Percentiles rank a stretch among this genome's conserved stretches.
phyloP scores from a whole-genome alignment of 768 basidiomycete genomes.

The Hysterangium stoloniferum region DNA sequence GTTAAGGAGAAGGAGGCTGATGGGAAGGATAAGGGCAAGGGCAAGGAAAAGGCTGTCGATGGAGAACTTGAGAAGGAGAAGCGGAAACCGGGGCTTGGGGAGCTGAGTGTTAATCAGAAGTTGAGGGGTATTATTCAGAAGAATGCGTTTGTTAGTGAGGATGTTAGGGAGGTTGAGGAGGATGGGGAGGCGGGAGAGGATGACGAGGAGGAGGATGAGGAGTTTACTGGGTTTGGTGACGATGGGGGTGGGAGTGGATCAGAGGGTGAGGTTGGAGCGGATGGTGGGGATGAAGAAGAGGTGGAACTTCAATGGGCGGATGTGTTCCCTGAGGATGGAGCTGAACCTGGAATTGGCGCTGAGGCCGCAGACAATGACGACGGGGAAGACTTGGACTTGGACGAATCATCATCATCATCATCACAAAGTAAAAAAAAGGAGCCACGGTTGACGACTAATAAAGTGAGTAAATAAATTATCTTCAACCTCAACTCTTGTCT shows the following conservation, averaged over 20 bases:
- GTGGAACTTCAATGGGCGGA: slow-evolving; percentile 75
- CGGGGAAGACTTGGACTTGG: slow-evolving; percentile 27
- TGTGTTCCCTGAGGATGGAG: slow-evolving; percentile 56
- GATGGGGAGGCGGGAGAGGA: slow-evolving; percentile 28
- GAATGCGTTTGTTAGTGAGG: slow-evolving; percentile 79
- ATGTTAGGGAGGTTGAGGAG: slow-evolving; percentile 58
- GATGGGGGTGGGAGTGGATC: slow-evolving; percentile 34
- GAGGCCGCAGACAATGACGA: slow-evolving; percentile 15
- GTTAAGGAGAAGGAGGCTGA: slow-evolving; percentile 38
- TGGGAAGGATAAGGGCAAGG: slow-evolving; percentile 48
- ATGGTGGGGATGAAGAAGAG: slow-evolving; percentile 16
- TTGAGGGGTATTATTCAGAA: slow-evolving; percentile 83
- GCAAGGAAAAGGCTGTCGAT: slow-evolving; percentile 32
- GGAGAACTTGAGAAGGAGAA: slow-evolving; percentile 22
- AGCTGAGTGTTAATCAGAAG: slow-evolving; percentile 75
- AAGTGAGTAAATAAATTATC: slow-evolving; percentile 40
- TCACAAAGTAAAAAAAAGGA: slow-evolving; percentile 42
- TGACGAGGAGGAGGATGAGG: slow-evolving; percentile 23
- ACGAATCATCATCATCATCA: slow-evolving; percentile 18
- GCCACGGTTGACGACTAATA: slow-evolving; percentile 88
- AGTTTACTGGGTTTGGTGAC: slow-evolving; percentile 28
- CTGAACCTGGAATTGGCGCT: slow-evolving; percentile 13
- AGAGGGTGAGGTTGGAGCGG: slow-evolving; percentile 24
- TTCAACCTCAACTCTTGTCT: background rate
- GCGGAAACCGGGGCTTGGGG: slow-evolving; percentile 32